Evolutionary conservation across 345 rosid species (phyloP).

Genomic region (Citrus unshiu): DNA sequence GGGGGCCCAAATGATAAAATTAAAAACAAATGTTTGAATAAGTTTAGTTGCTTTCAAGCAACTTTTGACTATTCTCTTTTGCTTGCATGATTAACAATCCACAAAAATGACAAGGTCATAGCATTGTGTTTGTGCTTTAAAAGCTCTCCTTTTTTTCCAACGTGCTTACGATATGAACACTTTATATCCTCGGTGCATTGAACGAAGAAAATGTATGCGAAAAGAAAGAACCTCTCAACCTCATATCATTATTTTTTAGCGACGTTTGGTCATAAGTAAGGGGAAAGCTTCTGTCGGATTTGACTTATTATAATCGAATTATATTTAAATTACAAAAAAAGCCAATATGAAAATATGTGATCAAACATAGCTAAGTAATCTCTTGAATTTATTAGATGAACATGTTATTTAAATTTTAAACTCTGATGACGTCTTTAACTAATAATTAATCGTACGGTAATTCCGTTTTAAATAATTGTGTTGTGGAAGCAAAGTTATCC

Average conservation of each 20-base stretch:
- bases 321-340: too few species aligned
- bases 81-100: neutral
- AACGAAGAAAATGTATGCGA: neutral
- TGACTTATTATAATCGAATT: too few species aligned
- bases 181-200: neutral
- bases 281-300: neutral
- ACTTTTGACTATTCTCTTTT: neutral
- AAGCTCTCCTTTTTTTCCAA: neutral
- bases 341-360: too few species aligned
- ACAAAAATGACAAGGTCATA: neutral
- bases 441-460: too few species aligned
- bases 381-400: too few species aligned
- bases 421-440: too few species aligned
- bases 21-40: neutral
- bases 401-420: too few species aligned
- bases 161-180: neutral
- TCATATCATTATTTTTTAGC: too few species aligned
- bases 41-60: neutral
- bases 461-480: rapidly evolving
- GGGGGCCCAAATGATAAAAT: neutral
- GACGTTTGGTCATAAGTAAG: too few species aligned
- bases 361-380: too few species aligned
- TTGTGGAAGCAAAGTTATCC: rapidly evolving
- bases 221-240: neutral
- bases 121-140: neutral